phyloP scores from a whole-genome alignment of 306 rosid species.

The Pterocarpus santalinus region DNA sequence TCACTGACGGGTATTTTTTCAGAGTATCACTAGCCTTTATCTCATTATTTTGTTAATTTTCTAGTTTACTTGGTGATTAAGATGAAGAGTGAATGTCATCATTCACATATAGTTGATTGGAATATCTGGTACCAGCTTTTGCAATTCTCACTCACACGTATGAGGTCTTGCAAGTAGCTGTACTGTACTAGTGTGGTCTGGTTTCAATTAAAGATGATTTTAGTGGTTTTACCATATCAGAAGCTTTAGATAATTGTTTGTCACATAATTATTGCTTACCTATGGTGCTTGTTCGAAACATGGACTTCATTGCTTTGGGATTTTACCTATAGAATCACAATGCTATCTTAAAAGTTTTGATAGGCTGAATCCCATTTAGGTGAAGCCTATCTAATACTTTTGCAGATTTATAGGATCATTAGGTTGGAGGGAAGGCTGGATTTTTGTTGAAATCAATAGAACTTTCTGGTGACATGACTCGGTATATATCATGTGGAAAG shows the following conservation, averaged over 20 bases:
- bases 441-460: not conserved
- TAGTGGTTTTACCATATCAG: conserved; percentile 6
- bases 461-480: not conserved
- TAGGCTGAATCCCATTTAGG: conserved; percentile 4
- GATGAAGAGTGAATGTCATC: not conserved
- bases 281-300: conserved; percentile 13
- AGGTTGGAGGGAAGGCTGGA: not conserved
- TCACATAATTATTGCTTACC: not conserved
- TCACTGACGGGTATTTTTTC: conserved; percentile 71
- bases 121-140: not conserved
- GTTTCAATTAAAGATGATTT: conserved; percentile 11
- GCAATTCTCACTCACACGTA: not conserved
- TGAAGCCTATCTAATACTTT: conserved; percentile 26
- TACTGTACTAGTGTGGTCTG: not conserved
- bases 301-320: conserved; percentile 16
- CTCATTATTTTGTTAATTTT: conserved; percentile 7
- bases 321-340: conserved; percentile 27
- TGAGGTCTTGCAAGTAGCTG: conserved; percentile 35
- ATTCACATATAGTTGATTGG: conserved; percentile 7
- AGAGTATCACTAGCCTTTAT: not conserved
- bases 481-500: not conserved
- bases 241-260: conserved; percentile 16
- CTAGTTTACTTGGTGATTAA: not conserved
- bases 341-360: not conserved
- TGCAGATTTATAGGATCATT: conserved; percentile 28